A percentile compares a stretch with the other conserved stretches of the same genome.
Conservation (phyloP, 208 protist species). For the Phytomonas francai region DNA sequence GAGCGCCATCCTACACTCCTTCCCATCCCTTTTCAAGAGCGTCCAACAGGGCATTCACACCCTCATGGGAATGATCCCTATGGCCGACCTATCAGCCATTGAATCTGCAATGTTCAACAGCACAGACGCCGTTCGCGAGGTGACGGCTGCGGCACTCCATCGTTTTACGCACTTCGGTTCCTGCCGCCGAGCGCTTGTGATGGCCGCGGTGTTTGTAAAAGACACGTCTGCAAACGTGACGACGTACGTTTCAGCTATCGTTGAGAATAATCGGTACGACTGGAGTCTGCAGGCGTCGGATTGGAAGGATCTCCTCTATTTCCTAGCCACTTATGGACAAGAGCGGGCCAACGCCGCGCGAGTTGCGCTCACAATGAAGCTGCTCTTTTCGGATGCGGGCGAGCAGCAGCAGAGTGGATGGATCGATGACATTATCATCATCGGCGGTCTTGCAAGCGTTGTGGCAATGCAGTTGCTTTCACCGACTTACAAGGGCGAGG, state of each 20-base stretch:
- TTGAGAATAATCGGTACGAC: conserved; percentile 23
- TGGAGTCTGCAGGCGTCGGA: conserved; percentile 54
- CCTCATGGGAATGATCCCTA: conserved; percentile 73
- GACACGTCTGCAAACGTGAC: conserved; percentile 43
- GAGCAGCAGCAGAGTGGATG: conserved; percentile 51
- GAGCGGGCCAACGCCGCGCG: conserved; percentile 45
- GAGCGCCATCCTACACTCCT: conserved; percentile 60
- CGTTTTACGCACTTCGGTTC: conserved; percentile 70
- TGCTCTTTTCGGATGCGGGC: conserved; percentile 43
- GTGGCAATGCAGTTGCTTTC: conserved; percentile 54
- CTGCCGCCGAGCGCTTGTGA: conserved; percentile 70
- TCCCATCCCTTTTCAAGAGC: conserved; percentile 76
- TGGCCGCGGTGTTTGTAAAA: conserved; percentile 50
- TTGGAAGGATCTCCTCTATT: conserved; percentile 80
- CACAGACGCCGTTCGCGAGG: conserved; percentile 65
- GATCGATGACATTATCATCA: conserved; percentile 44
- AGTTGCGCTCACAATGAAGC: conserved; percentile 47
- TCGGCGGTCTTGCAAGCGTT: conserved; percentile 64
- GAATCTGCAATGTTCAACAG: conserved; percentile 58
- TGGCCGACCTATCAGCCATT: conserved; percentile 37
- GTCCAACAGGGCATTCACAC: conserved; percentile 73
- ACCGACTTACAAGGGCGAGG: conserved; percentile 34
- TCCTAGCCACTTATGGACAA: conserved; percentile 57
- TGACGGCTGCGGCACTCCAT: conserved; percentile 53
- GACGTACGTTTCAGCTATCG: conserved; percentile 25